Percentiles rank a stretch among this genome's conserved stretches.
These are phyloP conservation scores for Saturnispora gosingensis DNA, from an alignment of 805 yeast species.

Conservation along the genomic window DNA sequence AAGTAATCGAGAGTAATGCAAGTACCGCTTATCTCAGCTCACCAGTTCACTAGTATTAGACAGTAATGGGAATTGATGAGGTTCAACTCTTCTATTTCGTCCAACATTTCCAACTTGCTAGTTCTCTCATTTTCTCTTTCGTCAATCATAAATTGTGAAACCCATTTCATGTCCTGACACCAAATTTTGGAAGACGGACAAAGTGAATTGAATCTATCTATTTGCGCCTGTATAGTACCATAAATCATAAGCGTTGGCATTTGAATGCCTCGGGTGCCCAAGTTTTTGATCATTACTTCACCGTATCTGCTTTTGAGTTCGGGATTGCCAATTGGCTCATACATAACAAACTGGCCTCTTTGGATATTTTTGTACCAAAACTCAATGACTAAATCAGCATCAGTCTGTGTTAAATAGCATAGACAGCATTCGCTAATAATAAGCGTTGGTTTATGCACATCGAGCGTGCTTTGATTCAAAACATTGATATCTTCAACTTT, in stretches of 20 bases:
- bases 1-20: background rate
- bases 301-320: conserved; percentile 37
- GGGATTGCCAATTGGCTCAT: conserved; percentile 60
- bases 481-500: background rate
- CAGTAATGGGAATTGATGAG: conserved; percentile 57
- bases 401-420: conserved; percentile 52
- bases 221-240: conserved; percentile 37
- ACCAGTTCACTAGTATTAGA: conserved; percentile 26
- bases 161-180: conserved; percentile 38
- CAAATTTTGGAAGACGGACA: conserved; percentile 21
- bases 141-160: conserved; percentile 36
- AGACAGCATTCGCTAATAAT: conserved; percentile 68
- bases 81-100: conserved; percentile 64
- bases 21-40: background rate
- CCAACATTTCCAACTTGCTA: conserved; percentile 51
- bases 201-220: conserved; percentile 26
- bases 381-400: conserved; percentile 35
- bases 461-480: conserved; percentile 7
- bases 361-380: conserved; percentile 31
- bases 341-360: conserved; percentile 34
- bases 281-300: conserved; percentile 53
- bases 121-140: conserved; percentile 35
- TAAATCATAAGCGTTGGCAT: conserved; percentile 48
- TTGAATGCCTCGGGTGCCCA: conserved; percentile 50
- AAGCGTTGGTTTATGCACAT: conserved; percentile 42